A percentile compares a stretch with the other conserved stretches of the same genome.
These are phyloP conservation scores for Backusella macrospora DNA, from an alignment of 192 early-diverging fungal genomes.

Conservation along the genomic window DNA sequence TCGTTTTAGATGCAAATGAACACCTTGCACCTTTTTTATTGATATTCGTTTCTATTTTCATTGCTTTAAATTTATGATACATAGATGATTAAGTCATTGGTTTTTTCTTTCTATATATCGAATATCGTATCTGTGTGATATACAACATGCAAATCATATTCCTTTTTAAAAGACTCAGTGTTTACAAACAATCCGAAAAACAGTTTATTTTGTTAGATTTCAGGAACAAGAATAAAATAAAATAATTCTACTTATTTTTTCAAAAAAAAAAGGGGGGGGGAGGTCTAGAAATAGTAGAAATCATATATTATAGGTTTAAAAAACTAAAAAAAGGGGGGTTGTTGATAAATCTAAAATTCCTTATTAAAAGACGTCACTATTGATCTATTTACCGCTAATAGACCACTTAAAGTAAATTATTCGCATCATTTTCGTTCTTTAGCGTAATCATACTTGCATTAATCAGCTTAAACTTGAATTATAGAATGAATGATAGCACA, in stretches of 20 bases:
- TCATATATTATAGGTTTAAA: not conserved
- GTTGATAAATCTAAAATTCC: conserved; percentile 6
- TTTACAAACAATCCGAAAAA: not conserved
- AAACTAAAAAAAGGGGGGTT: not conserved
- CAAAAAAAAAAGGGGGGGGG: not conserved
- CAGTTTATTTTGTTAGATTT: not conserved
- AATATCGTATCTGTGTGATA: not conserved
- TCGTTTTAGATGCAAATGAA: too few species aligned
- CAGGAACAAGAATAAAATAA: not conserved
- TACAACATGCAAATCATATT: too few species aligned
- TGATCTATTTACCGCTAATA: not conserved
- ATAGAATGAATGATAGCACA: not conserved
- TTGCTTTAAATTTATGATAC: not conserved
- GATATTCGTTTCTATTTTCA: not conserved
- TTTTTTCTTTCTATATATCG: not conserved
- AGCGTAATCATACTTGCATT: conserved; percentile 11
- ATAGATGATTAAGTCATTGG: not conserved
- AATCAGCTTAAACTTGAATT: not conserved
- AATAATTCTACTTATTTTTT: not conserved
- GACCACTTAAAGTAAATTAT: too few species aligned
- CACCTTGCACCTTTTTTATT: too few species aligned
- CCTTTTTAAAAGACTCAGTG: too few species aligned
- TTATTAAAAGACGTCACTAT: not conserved
- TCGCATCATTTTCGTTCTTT: conserved; percentile 14
- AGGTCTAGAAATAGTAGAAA: not conserved